Evolutionary conservation across 2,329 filamentous ascomycete species (phyloP).

Genomic region (Fusarium miscanthi): DNA sequence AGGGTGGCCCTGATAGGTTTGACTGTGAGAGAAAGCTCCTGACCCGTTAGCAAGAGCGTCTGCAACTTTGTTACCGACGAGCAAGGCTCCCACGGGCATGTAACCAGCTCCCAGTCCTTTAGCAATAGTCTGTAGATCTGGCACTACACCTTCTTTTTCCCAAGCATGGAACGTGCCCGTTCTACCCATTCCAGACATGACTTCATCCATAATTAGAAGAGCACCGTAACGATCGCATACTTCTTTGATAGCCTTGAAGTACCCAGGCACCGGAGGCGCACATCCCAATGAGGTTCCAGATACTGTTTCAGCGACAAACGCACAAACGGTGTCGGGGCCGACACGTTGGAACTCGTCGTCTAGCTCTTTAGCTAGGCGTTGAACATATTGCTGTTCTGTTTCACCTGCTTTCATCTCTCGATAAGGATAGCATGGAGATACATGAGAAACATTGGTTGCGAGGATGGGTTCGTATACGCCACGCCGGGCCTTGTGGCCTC

Average conservation of each 20-base stretch:
- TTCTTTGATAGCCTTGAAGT: conserved; percentile 62
- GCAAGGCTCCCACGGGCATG: conserved; percentile 26
- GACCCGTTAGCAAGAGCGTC: conserved; percentile 20
- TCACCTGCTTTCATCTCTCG: conserved; percentile 44
- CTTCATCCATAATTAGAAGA: conserved; percentile 66
- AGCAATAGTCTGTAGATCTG: conserved; percentile 74
- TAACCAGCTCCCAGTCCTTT: conserved; percentile 67
- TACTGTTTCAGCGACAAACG: conserved; percentile 37
- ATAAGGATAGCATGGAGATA: conserved; percentile 45
- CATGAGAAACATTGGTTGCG: conserved; percentile 42
- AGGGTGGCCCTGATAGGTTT: conserved; percentile 62
- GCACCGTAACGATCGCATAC: conserved; percentile 67
- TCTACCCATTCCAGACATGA: conserved; percentile 77
- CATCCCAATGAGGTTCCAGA: conserved; percentile 39
- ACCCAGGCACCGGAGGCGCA: conserved; percentile 52
- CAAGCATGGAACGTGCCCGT: conserved; percentile 71
- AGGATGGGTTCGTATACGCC: conserved; percentile 44
- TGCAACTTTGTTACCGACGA: conserved; percentile 19
- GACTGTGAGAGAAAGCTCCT: conserved; percentile 64
- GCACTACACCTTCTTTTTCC: conserved; percentile 65
- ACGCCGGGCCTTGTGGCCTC: conserved; percentile 36
- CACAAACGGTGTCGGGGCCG: conserved; percentile 32
- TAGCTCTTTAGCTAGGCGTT: conserved; percentile 24
- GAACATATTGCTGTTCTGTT: conserved; percentile 32
- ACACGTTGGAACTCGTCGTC: conserved; percentile 33